Conservation (phyloP, 2,329 filamentous ascomycete species). For the Fusarium sp. region DNA sequence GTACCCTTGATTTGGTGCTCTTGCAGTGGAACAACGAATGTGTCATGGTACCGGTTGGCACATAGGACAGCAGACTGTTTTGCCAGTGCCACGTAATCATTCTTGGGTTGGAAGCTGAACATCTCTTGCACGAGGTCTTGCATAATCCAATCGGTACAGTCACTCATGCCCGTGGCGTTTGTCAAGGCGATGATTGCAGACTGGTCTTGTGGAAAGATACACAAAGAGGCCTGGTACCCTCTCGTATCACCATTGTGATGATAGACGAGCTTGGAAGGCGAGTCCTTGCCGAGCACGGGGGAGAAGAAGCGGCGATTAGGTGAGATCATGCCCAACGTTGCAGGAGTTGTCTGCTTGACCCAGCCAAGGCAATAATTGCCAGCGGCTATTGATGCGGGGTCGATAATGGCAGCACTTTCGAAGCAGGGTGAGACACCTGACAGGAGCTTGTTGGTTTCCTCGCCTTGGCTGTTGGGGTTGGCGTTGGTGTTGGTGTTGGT, state of each 20-base stretch:
- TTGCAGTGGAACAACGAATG: not conserved
- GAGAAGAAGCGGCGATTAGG: slow-evolving; percentile 1
- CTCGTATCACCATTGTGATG: not conserved
- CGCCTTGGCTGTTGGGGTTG: no score
- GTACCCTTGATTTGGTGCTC: not conserved
- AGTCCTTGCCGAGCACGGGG: not conserved
- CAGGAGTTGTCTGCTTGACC: slow-evolving; percentile 1
- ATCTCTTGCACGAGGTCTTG: slow-evolving; percentile 1
- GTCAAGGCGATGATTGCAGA: not conserved
- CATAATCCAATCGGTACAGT: slow-evolving; percentile 1
- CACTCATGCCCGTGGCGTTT: not conserved
- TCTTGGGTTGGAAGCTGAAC: slow-evolving; percentile 1
- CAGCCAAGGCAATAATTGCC: not conserved
- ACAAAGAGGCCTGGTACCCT: not conserved
- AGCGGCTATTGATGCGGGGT: not conserved
- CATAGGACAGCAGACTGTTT: not conserved
- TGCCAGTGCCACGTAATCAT: not conserved
- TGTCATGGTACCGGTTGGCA: not conserved
- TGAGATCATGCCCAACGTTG: not conserved
- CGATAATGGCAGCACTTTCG: not conserved
- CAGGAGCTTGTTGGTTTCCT: no score
- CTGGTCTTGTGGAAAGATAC: not conserved
- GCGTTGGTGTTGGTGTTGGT: no score
- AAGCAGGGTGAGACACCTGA: not conserved
- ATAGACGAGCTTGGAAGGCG: not conserved